A percentile compares a stretch with the other conserved stretches of the same genome.
These are phyloP conservation scores for Fusarium sp. DNA, from an alignment of 2,329 filamentous ascomycete species.

Conservation along the genomic window DNA sequence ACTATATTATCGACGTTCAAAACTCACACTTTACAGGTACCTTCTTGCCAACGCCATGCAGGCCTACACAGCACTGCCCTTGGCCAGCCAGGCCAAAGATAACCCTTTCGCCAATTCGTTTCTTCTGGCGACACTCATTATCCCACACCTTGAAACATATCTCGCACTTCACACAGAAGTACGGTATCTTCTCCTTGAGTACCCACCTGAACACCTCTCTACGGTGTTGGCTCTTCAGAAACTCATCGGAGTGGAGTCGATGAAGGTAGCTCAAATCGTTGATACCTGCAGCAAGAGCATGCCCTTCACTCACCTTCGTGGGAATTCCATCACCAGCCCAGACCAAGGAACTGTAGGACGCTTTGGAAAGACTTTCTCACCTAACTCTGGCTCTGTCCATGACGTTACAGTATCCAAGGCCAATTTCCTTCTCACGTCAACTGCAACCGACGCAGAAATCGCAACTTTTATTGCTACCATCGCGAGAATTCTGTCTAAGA, in stretches of 20 bases:
- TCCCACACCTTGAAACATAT: conserved; percentile 72
- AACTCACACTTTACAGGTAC: conserved; percentile 59
- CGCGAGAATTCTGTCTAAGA: conserved; percentile 57
- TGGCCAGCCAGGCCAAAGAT: conserved; percentile 63
- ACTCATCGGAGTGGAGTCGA: conserved; percentile 66
- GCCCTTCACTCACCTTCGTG: conserved; percentile 58
- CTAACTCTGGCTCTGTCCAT: conserved; percentile 47
- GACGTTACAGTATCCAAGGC: conserved; percentile 62
- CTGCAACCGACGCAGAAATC: conserved; percentile 67
- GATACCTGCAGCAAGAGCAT: conserved; percentile 57
- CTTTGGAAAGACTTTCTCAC: conserved; percentile 36
- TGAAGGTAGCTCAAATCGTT: conserved; percentile 71
- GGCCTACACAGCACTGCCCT: conserved; percentile 64
- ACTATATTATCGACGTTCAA: background rate
- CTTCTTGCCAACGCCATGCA: conserved; percentile 73
- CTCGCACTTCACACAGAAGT: conserved; percentile 66
- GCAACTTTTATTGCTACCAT: conserved; percentile 67
- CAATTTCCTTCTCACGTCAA: conserved; percentile 69
- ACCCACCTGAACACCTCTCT: conserved; percentile 67
- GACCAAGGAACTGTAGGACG: conserved; percentile 43
- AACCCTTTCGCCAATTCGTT: conserved; percentile 68
- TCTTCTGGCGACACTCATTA: conserved; percentile 68
- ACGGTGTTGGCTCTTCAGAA: conserved; percentile 70
- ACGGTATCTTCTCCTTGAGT: conserved; percentile 71
- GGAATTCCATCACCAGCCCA: conserved; percentile 49